These are phyloP conservation scores for Lactarius pseudohatsudake DNA, from an alignment of 768 basidiomycete genomes.

Conservation along the genomic window DNA sequence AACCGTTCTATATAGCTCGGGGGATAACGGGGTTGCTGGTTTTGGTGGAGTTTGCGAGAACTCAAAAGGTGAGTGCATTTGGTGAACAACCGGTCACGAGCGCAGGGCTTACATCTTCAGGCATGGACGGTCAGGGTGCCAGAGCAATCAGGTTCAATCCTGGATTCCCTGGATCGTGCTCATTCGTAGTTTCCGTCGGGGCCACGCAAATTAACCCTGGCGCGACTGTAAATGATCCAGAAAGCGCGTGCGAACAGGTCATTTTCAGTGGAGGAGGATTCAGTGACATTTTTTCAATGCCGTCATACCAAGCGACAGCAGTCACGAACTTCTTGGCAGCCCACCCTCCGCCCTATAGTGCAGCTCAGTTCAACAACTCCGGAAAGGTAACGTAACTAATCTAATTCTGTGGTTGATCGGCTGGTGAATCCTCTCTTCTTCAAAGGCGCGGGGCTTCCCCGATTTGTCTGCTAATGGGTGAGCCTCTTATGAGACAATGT, in stretches of 20 bases:
- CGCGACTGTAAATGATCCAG: slow-evolving; percentile 38
- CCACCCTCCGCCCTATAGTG: slow-evolving; percentile 38
- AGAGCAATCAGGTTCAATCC: slow-evolving; percentile 42
- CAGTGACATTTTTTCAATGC: slow-evolving; percentile 42
- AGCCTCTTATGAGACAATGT: neutral
- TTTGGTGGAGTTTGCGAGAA: slow-evolving; percentile 37
- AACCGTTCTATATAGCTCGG: slow-evolving; percentile 47
- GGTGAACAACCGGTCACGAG: neutral
- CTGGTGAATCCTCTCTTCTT: neutral
- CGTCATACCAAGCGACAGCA: slow-evolving; percentile 37
- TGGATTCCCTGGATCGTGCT: slow-evolving; percentile 44
- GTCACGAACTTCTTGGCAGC: slow-evolving; percentile 36
- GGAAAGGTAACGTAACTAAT: slow-evolving; percentile 30
- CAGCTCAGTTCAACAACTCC: slow-evolving; percentile 38
- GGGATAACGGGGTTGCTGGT: slow-evolving; percentile 48
- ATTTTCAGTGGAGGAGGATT: slow-evolving; percentile 45
- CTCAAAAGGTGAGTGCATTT: slow-evolving; percentile 30
- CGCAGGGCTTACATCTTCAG: slow-evolving; percentile 27
- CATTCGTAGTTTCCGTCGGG: slow-evolving; percentile 42
- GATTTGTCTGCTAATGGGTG: slow-evolving; percentile 40
- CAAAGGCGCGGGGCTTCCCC: slow-evolving; percentile 35
- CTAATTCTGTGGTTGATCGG: neutral
- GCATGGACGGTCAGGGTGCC: slow-evolving; percentile 25
- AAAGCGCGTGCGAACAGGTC: slow-evolving; percentile 40
- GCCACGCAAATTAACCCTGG: slow-evolving; percentile 40